These are phyloP conservation scores for Penicillium thymicola DNA, from an alignment of 2,329 filamentous ascomycete genomes.

Conservation along the genomic window DNA sequence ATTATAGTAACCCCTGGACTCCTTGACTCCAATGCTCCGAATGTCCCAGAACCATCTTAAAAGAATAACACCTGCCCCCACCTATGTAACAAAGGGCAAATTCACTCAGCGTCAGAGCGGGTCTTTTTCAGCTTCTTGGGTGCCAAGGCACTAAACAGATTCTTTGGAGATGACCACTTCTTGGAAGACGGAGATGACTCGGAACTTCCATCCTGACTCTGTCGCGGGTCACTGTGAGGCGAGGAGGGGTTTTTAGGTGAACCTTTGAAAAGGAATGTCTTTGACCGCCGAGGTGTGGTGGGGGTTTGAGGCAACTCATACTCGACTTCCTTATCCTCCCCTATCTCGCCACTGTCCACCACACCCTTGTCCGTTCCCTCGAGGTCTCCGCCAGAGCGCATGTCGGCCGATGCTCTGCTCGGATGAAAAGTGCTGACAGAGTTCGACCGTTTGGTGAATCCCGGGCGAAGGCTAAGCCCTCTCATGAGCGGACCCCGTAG, in stretches of 20 bases:
- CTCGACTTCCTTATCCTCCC: constrained; percentile 12
- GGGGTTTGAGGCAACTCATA: constrained; percentile 13
- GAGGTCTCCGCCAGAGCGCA: constrained; percentile 2
- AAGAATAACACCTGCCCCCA: background rate
- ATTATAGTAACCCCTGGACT: constrained; percentile 5
- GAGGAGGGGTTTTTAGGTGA: constrained; percentile 13
- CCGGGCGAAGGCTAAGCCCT: constrained; percentile 76
- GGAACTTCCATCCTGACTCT: constrained; percentile 11
- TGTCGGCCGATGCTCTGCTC: constrained; percentile 12
- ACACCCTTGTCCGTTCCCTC: constrained; percentile 16
- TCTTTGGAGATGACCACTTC: constrained; percentile 20
- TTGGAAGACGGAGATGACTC: constrained; percentile 16
- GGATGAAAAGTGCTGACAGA: constrained; percentile 45
- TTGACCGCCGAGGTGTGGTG: constrained; percentile 13
- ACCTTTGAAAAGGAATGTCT: constrained; percentile 12
- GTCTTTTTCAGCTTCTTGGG: constrained; percentile 15
- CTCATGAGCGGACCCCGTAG: constrained; percentile 77
- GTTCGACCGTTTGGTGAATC: constrained; percentile 69
- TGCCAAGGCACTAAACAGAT: constrained; percentile 17
- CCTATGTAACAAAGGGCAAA: constrained; percentile 1
- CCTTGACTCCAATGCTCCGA: constrained; percentile 1
- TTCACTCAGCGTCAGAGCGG: constrained; percentile 3
- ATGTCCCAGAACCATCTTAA: background rate
- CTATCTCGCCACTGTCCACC: constrained; percentile 8
- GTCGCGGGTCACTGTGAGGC: constrained; percentile 15